Evolutionary conservation across 257 asterid species (phyloP).

Genomic region (Nicotiana knightiana): DNA sequence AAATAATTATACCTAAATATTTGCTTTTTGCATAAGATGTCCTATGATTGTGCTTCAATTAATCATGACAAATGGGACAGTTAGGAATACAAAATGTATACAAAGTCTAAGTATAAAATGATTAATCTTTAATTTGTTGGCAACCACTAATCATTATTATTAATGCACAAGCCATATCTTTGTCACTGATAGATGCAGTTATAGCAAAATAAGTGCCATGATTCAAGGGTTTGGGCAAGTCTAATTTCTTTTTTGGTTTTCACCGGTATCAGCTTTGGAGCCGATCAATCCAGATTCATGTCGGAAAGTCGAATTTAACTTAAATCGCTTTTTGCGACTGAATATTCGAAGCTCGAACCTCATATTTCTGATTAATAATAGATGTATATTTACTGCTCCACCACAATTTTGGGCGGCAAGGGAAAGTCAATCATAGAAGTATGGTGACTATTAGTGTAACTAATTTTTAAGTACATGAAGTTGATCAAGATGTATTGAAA

Average conservation of each 20-base stretch:
- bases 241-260: too few species aligned
- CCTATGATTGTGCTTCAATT: background rate
- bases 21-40: background rate
- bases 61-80: conserved; percentile 13
- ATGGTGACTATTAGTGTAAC: background rate
- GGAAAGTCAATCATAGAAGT: too few species aligned
- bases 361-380: too few species aligned
- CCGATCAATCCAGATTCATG: too few species aligned
- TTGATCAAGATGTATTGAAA: background rate
- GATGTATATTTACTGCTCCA: fast-evolving
- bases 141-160: conserved; percentile 8
- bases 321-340: too few species aligned
- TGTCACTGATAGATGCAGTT: background rate
- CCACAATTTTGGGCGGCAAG: too few species aligned
- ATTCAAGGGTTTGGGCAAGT: background rate
- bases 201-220: conserved; percentile 3
- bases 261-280: too few species aligned
- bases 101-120: background rate
- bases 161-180: background rate
- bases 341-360: too few species aligned
- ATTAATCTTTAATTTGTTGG: background rate
- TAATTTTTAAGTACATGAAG: background rate
- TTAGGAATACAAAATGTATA: background rate
- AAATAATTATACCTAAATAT: too few species aligned
- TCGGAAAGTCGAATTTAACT: too few species aligned